Conservation (phyloP, 768 basidiomycete genomes). For the Boletellus emodensis region DNA sequence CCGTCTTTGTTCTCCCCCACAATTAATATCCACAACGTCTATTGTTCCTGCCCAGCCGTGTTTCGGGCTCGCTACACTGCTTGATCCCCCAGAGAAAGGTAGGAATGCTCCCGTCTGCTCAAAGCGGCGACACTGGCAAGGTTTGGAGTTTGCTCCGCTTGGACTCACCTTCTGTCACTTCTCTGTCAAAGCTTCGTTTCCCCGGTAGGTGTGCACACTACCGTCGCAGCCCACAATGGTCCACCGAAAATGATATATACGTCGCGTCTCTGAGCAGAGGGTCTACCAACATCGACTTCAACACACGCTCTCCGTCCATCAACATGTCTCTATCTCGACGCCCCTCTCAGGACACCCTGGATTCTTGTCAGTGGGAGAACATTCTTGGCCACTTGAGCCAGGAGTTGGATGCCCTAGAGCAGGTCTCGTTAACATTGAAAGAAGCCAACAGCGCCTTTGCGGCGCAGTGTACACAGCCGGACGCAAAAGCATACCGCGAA, state of each 20-base stretch:
- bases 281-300: neutral
- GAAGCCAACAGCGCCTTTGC: slow-evolving; percentile 13
- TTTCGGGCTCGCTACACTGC: neutral
- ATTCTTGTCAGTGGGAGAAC: slow-evolving; percentile 2
- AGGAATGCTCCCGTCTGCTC: neutral
- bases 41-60: neutral
- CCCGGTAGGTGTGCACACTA: neutral
- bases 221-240: slow-evolving; percentile 1
- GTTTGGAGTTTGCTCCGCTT: slow-evolving; percentile 8
- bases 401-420: neutral
- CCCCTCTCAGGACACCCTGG: neutral
- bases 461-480: slow-evolving; percentile 11
- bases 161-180: neutral
- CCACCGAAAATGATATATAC: slow-evolving; percentile 11
- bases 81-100: neutral
- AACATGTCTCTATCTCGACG: slow-evolving; percentile 9
- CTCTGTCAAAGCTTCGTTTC: slow-evolving; percentile 1
- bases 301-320: neutral
- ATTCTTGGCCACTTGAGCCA: neutral
- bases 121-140: neutral
- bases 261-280: neutral
- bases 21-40: neutral
- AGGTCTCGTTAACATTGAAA: slow-evolving; percentile 4
- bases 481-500: slow-evolving; percentile 4
- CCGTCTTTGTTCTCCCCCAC: slow-evolving; percentile 6